Base-by-base conservation (phyloP, 257 asterid species). In the Scutellaria barbata region DNA sequence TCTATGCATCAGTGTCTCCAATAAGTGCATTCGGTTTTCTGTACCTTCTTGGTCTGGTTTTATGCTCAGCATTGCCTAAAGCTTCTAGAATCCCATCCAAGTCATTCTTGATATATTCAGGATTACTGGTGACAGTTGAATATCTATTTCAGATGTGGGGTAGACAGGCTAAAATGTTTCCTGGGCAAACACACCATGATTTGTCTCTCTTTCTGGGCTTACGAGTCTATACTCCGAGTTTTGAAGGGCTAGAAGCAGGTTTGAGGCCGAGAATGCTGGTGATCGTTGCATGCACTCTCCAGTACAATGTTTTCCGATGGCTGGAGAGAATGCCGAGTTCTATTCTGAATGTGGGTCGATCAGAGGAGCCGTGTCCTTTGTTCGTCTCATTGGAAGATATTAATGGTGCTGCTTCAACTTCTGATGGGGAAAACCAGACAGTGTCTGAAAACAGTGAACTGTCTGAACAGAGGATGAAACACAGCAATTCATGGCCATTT, bases 101-200 rank as follows among this genome's bases (percentile, higher is more conserved):
- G 51, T 74, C 85, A 16, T 95, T 89, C 89, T 80, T 92, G 68
- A 69, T 82, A 39, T 95, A 92, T 83, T 85, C 99, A 0, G 98
- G 97, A 57, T 69, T 90, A 30, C 74, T 95, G 54, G 96, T 95
- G 75, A 76, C 83, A 20, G 78, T 78, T n/a, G 99, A 95, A 76
- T 95, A 95, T 83, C 80, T 92, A 61, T 95, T 92, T 85, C 99
- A 95, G 87, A 87, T 95, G 86, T 92, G 91, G 98, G 99, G 98
- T 76, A 82, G 79, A 75, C 81, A 60, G 74, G 96, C 92, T 60
- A 62, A 84, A 57, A 89, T 95, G 99, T 90, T 95, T 87, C 99
- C 99, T 20, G 97, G 96, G 40, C 99, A 95, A 70, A 87, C 85
- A 80, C 84, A 85, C 82, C 86, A 87, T 45, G 41, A 72, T 84